These are phyloP conservation scores for Calonectria pauciramosa DNA, from an alignment of 2,329 filamentous ascomycete genomes.

Conservation along the genomic window DNA sequence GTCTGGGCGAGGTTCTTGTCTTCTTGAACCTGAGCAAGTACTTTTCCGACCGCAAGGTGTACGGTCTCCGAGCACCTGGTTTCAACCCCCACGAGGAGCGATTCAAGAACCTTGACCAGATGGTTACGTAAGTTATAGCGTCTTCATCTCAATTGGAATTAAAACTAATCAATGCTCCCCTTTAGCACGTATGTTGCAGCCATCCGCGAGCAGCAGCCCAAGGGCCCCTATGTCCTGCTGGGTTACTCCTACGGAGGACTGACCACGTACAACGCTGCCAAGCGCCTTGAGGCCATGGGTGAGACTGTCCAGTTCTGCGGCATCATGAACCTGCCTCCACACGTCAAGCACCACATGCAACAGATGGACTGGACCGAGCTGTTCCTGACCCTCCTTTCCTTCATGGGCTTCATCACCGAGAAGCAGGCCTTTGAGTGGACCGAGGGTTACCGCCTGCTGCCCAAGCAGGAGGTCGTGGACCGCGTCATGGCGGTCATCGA, in stretches of 20 bases:
- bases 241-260: not conserved
- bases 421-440: not conserved
- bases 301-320: not conserved
- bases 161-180: not conserved
- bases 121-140: not conserved
- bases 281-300: not conserved
- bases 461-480: not conserved
- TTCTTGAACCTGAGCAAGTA: not conserved
- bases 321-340: not conserved
- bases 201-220: not conserved
- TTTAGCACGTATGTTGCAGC: not conserved
- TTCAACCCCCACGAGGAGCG: not conserved
- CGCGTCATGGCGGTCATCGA: not conserved
- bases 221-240: not conserved
- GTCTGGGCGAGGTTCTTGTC: not conserved
- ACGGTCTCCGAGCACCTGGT: not conserved
- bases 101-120: not conserved
- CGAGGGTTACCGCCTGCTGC: not conserved
- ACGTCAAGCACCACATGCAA: not conserved
- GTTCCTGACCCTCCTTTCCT: not conserved
- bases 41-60: not conserved
- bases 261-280: not conserved
- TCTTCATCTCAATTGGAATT: not conserved
- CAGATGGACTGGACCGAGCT: not conserved
- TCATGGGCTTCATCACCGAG: constrained; percentile 3